These are phyloP conservation scores for Cercospora beticola DNA, from an alignment of 2,329 filamentous ascomycete genomes.

Conservation along the genomic window DNA sequence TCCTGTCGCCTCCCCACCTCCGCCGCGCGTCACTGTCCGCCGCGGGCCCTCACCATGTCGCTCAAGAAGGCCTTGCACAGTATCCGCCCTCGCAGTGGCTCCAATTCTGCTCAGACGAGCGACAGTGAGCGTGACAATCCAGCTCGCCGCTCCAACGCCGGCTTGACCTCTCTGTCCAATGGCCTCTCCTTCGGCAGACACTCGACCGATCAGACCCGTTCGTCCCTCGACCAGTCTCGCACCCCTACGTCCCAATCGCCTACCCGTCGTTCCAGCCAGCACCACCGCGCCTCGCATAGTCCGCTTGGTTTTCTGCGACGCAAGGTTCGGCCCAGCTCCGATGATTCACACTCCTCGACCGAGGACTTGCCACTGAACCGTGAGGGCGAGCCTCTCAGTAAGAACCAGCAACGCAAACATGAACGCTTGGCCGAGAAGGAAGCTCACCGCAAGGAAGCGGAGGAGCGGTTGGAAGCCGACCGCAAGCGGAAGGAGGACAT, in stretches of 20 bases:
- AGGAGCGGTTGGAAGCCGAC: constrained; percentile 47
- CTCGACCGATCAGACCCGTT: constrained; percentile 22
- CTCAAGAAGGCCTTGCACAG: constrained; percentile 50
- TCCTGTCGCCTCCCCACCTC: background rate
- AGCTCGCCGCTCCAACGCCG: constrained; percentile 23
- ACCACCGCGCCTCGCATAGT: constrained; percentile 35
- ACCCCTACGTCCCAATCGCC: constrained; percentile 22
- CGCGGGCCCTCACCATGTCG: constrained; percentile 30
- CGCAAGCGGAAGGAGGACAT: constrained; percentile 50
- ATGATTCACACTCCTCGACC: constrained; percentile 38
- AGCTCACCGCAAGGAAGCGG: constrained; percentile 45
- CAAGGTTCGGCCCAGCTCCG: constrained; percentile 34
- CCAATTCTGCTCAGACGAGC: constrained; percentile 28
- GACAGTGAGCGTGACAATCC: constrained; percentile 26
- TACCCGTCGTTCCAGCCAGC: constrained; percentile 30
- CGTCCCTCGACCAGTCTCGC: constrained; percentile 20
- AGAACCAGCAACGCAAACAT: constrained; percentile 51
- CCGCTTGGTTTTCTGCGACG: constrained; percentile 37
- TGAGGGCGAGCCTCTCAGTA: constrained; percentile 51
- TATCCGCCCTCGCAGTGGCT: constrained; percentile 41
- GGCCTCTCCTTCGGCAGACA: constrained; percentile 26
- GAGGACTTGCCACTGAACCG: constrained; percentile 48
- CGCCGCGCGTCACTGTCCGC: constrained; percentile 2
- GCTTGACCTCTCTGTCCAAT: constrained; percentile 31
- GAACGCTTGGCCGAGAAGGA: constrained; percentile 48